Conservation (phyloP, 2,329 filamentous ascomycete genomes). For the Colletotrichum musicola region DNA sequence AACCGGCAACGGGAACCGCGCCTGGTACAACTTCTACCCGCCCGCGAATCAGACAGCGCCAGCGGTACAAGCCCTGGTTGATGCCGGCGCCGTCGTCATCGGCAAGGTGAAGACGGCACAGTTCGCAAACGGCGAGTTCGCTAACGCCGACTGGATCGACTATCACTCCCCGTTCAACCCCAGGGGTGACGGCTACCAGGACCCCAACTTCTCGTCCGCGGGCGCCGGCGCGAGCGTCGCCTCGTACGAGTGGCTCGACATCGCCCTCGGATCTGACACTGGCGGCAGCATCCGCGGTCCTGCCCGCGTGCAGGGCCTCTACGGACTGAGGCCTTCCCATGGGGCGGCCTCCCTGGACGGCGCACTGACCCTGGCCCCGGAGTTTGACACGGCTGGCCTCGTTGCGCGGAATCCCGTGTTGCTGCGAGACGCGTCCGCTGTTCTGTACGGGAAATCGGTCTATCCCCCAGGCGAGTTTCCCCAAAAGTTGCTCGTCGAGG, state of each 20-base stretch:
- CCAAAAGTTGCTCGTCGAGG: not conserved
- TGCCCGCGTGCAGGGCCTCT: slow-evolving; percentile 55
- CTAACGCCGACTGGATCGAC: slow-evolving; percentile 63
- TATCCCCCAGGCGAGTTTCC: not conserved
- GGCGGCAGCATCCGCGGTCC: slow-evolving; percentile 60
- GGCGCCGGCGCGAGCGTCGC: slow-evolving; percentile 47
- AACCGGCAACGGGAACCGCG: slow-evolving; percentile 68
- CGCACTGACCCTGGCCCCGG: slow-evolving; percentile 54
- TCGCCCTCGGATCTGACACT: slow-evolving; percentile 40
- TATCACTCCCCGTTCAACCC: slow-evolving; percentile 59
- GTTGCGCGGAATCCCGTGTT: slow-evolving; percentile 50
- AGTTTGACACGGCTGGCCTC: slow-evolving; percentile 14
- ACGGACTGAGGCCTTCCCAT: slow-evolving; percentile 54
- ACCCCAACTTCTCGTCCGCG: slow-evolving; percentile 59
- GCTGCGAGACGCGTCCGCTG: slow-evolving; percentile 41
- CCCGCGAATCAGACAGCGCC: slow-evolving; percentile 61
- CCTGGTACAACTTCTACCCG: slow-evolving; percentile 69
- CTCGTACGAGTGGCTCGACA: slow-evolving; percentile 43
- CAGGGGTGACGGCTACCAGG: slow-evolving; percentile 61
- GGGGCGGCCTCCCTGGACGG: slow-evolving; percentile 52
- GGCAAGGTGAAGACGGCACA: slow-evolving; percentile 62
- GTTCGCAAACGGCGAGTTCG: slow-evolving; percentile 58
- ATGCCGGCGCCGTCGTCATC: slow-evolving; percentile 67
- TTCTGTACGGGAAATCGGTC: not conserved
- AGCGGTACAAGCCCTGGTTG: slow-evolving; percentile 68